Percentiles rank a stretch among this genome's conserved stretches.
Conservation (phyloP, 345 rosid species). For the Eutrema heterophyllum region DNA sequence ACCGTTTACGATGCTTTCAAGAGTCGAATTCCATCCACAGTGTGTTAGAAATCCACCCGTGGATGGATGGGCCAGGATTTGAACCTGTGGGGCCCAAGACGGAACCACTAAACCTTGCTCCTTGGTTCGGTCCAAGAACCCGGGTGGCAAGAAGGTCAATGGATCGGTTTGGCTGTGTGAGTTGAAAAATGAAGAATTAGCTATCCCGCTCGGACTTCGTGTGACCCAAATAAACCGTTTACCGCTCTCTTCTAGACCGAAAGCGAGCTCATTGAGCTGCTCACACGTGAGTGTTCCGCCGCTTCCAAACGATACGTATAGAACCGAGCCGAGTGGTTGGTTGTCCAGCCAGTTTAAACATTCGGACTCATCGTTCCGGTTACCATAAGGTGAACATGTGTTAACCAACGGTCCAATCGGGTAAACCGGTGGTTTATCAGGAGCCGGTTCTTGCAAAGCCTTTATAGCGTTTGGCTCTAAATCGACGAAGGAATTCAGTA, state of each 20-base stretch:
- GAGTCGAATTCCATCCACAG: conserved; percentile 30
- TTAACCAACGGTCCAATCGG: conserved; percentile 40
- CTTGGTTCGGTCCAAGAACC: conserved; percentile 20
- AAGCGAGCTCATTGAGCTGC: conserved; percentile 25
- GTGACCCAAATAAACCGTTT: conserved; percentile 23
- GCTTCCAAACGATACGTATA: conserved; percentile 72
- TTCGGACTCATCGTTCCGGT: not conserved
- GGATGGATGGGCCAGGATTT: conserved; percentile 20
- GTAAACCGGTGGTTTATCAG: conserved; percentile 34
- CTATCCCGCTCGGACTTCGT: conserved; percentile 10
- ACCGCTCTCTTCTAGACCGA: conserved; percentile 11
- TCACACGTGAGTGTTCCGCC: conserved; percentile 47
- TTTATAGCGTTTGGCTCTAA: conserved; percentile 34
- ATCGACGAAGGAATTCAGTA: conserved; percentile 39
- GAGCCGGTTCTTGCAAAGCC: conserved; percentile 27
- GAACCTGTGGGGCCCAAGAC: conserved; percentile 26
- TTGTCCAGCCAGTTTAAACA: conserved; percentile 46
- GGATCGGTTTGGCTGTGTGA: conserved; percentile 17
- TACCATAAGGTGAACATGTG: not conserved
- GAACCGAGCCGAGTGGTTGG: conserved; percentile 47
- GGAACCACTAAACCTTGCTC: conserved; percentile 14
- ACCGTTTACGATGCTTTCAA: conserved; percentile 28
- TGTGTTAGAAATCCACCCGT: conserved; percentile 24
- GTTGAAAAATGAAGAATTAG: conserved; percentile 16
- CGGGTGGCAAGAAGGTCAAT: conserved; percentile 11